Base-by-base conservation (phyloP, 106 monocot species). In the Agapanthus africanus region DNA sequence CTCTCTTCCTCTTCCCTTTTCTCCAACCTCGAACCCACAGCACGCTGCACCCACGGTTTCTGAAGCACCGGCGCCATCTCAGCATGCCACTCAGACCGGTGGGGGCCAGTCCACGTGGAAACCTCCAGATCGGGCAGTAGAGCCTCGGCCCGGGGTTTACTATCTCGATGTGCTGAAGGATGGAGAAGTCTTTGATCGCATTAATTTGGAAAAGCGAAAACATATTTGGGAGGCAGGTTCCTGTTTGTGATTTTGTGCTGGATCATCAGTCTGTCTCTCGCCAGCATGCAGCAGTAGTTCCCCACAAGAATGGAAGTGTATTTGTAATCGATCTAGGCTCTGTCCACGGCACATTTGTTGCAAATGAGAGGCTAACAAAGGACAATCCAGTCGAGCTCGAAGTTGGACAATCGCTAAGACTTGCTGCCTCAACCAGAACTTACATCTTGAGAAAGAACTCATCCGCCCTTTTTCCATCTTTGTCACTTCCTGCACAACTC, bases 241-340 rank as follows among this genome's bases (percentile, higher is more conserved):
- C 79, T 22, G 79, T 76, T 28, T 95, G 95, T 63, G 91, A 95
- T 80, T 95, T 88, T 69, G 91, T 95, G 52, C 73, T 95, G 34
- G 97, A 97, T 75, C 91, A 97, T 52, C 97, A 84, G 16, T 97
- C 97, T 4, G 89, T 97, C 62, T 97, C 97, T 31, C 83, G 97
- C 13, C 97, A 97, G 66, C 97, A 97, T 84, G 97, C 97, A 46
- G 91, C 84, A 21, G 88, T 97, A 6, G 82, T 97, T 74, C 88
- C 97, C 11, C 97, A 97, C 80, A 91, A 79, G 68, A 91, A 97
- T 71, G 97, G 97, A 81, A 86, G 95, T 72, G 75, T 95, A 27
- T 95, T 77, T 79, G 95, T 91, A 23, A 95, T 95, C 50, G 95
- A 95, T 80, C 68, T 95, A 57, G 95, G 91, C 30, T 95, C 95